Base-by-base conservation (phyloP, 1,284 basidiomycete genomes). In the Puccinia horiana region DNA sequence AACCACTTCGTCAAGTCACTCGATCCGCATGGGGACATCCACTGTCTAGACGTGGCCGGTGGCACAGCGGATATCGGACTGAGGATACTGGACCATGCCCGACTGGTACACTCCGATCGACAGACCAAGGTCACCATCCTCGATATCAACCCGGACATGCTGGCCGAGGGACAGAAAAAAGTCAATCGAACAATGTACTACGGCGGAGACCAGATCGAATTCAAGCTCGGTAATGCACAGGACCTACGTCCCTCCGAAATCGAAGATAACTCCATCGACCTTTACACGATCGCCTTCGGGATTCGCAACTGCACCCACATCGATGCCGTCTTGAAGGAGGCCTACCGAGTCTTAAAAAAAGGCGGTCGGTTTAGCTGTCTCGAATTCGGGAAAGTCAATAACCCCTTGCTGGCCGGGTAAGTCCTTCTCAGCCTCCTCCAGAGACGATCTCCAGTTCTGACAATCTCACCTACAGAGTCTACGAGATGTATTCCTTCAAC, bases 221-320 rank as follows among this genome's bases (percentile, higher is more conserved):
- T 99, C 88, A 92, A 92, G 83, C 93, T 97, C 86, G 94, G 93
- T 65, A 98, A 99, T 86, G 97, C 97, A 9, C 95, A 99, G 87
- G 89, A 89, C 29, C 89, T 99, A 14, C 90, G 91, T 0, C 83
- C 87, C 61, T 89, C 91, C 47, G 89, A 91, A 84, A 93, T 95
- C 86, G 88, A 90, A 16, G 91, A 93, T 85, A 91, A 94, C 87
- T 91, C 93, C 23, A 94, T 97, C 84, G 96, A 99, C 88, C 89
- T 98, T 23, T 99, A 98, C 89, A 99, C 97, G 32, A 98, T 99
- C 86, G 95, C 97, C 0, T 99, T 99, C 86, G 96, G 97, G 47
- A 99, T 99, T 85, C 91, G 97, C 76, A 99, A 99, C 87, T 97
- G 94, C 89, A 99, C 97, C 12, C 94, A 94, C 80, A 91, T 98